Percentiles rank a stretch among this genome's conserved stretches.
Conservation (phyloP, 2,329 filamentous ascomycete genomes). For the Trichophyton benhamiae region DNA sequence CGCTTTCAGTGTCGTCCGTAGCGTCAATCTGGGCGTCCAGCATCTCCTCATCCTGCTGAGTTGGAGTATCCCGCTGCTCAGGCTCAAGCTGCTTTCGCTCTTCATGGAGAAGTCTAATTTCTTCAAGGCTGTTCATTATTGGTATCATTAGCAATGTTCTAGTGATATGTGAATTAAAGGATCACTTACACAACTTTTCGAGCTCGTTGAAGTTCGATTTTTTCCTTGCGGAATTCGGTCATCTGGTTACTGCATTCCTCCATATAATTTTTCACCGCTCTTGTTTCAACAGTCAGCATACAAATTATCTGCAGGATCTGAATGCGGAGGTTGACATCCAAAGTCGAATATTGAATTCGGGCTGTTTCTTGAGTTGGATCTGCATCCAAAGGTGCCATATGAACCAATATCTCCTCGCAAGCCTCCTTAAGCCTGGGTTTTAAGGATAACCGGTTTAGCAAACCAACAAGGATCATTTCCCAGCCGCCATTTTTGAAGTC, state of each 20-base stretch:
- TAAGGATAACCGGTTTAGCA: constrained; percentile 74
- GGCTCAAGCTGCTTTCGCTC: constrained; percentile 38
- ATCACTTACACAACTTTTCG: constrained; percentile 48
- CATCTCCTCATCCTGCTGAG: constrained; percentile 27
- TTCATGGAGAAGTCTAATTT: constrained; percentile 35
- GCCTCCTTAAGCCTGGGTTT: constrained; percentile 54
- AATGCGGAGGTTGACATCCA: constrained; percentile 75
- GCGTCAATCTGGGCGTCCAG: constrained; percentile 48
- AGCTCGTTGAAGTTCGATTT: constrained; percentile 80
- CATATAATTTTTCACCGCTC: constrained; percentile 74
- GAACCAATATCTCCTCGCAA: constrained; percentile 66
- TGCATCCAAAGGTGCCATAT: constrained; percentile 66
- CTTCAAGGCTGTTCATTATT: constrained; percentile 25
- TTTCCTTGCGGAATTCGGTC: constrained; percentile 89
- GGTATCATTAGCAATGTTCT: neutral
- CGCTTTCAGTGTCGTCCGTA: constrained; percentile 34
- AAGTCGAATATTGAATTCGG: constrained; percentile 54
- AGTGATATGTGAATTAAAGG: neutral
- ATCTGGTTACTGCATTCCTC: constrained; percentile 87
- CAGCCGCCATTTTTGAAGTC: constrained; percentile 83
- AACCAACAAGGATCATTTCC: constrained; percentile 77
- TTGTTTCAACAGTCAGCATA: constrained; percentile 74
- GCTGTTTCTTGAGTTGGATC: constrained; percentile 68
- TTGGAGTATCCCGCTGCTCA: constrained; percentile 33
- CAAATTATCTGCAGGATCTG: constrained; percentile 73